Evolutionary conservation across 2,329 filamentous ascomycete genomes (phyloP), one percentile per base, ranked within the genome.

Genomic region (Trichoderma atrobrunneum): DNA sequence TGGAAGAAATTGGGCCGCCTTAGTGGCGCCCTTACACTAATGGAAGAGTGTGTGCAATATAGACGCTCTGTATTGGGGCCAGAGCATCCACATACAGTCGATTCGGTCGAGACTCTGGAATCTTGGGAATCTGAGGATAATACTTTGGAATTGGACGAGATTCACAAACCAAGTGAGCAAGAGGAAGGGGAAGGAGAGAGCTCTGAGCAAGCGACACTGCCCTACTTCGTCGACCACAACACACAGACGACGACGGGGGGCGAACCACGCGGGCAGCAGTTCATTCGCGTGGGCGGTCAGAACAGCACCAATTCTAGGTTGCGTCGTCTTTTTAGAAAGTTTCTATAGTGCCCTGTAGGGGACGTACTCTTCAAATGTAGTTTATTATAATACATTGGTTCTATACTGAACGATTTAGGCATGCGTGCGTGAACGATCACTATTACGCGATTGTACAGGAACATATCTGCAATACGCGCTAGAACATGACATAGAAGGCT

Each of bases 111-210:
- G 3, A 0, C 2, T 24, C 14, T 54, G 2, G 10, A 48, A 30
- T 0, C 3, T 0, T 64, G 18, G 26, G 6, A 14, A 48, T 48
- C 14, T 12, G 7, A n/a, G 36, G 6, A 2, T 6, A 3, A 18
- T 5, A 36, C 14, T 39, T 4, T 18, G 3, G 36, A 39, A 14
- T 43, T 12, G 12, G 8, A 43, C 1, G 16, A 6, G 7, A 3
- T 18, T 43, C 14, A 6, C 39, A 43, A 0, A 43, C 89, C 94
- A 73, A 91, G 86, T 75, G 92, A 94, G 76, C 88, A 95, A 81
- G 95, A 97, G 79, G 93, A 97, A 79, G 91, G 36, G 6, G 14
- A 18, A 18, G 16, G 16, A 5, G 36, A 39, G 14, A 39, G 12
- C 36, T 16, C 36, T 18, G 1, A 16, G 36, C 36, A 39, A 16